Percentiles rank a stretch among this genome's conserved stretches.
Evolutionary conservation across 2,329 filamentous ascomycete species (phyloP).

Genomic region (Orbilia javanica): DNA sequence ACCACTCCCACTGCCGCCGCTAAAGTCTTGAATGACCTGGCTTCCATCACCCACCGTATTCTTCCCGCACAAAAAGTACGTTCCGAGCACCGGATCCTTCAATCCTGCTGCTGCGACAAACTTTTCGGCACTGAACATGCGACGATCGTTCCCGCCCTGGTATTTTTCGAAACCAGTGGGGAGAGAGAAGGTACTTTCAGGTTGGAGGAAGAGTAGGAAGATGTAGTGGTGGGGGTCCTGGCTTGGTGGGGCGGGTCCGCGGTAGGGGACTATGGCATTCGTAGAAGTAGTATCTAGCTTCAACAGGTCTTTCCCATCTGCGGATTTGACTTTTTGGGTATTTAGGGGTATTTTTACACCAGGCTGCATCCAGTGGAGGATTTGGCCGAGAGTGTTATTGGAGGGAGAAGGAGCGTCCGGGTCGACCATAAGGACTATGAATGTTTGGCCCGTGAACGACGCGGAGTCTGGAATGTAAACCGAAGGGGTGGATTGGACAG

Average conservation of each 20-base stretch:
- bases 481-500: conserved; percentile 33
- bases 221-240: conserved; percentile 52
- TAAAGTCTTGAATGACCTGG: conserved; percentile 19
- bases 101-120: conserved; percentile 39
- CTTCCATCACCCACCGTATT: conserved; percentile 44
- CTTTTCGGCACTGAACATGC: conserved; percentile 29
- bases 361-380: conserved; percentile 53
- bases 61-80: conserved; percentile 42
- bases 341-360: conserved; percentile 35
- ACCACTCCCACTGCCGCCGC: not conserved
- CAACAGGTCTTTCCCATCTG: conserved; percentile 23
- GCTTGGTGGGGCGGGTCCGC: conserved; percentile 42
- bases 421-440: conserved; percentile 53
- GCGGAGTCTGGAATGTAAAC: conserved; percentile 34
- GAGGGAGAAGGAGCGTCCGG: conserved; percentile 52
- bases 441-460: conserved; percentile 31
- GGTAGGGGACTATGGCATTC: conserved; percentile 39
- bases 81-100: conserved; percentile 27
- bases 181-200: conserved; percentile 28
- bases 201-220: conserved; percentile 53
- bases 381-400: conserved; percentile 43
- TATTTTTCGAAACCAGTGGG: conserved; percentile 44
- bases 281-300: conserved; percentile 42
- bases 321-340: conserved; percentile 23
- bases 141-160: conserved; percentile 35